phyloP scores from a whole-genome alignment of 805 yeast species.

The Candida dajiaensis region DNA sequence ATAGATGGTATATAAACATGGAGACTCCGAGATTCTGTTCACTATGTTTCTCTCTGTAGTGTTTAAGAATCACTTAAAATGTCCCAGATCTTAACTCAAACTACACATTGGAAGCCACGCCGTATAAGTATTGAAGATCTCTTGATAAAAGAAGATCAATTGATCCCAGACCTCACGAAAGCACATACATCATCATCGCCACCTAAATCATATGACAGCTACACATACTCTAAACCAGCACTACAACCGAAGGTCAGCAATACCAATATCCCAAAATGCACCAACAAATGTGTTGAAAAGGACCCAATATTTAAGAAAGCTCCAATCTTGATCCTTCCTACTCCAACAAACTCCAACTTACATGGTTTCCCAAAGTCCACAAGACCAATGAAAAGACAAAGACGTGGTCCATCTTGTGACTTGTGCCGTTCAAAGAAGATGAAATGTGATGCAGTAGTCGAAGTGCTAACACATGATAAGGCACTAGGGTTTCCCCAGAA shows the following conservation, averaged over 20 bases:
- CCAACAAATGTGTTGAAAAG: neutral
- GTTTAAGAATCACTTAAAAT: neutral
- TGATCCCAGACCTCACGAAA: neutral
- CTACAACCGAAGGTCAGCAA: neutral
- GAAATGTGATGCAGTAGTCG: constrained; percentile 8
- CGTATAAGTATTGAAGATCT: neutral
- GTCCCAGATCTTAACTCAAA: neutral
- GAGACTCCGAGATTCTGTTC: neutral
- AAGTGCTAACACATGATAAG: neutral
- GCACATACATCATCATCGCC: neutral
- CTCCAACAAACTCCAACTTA: neutral
- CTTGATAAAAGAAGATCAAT: neutral
- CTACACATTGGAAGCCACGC: neutral
- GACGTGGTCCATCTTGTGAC: constrained; percentile 9
- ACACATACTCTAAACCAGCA: neutral
- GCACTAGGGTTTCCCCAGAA: neutral
- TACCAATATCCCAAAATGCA: neutral
- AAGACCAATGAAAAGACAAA: neutral
- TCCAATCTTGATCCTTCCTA: neutral
- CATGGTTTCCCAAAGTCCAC: neutral
- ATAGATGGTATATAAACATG: neutral
- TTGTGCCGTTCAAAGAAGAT: constrained; percentile 5
- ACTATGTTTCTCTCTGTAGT: neutral
- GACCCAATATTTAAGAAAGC: neutral
- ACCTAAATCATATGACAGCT: neutral